Conservation (phyloP, 2,329 filamentous ascomycete genomes). For the Hansfordia pulvinata region DNA sequence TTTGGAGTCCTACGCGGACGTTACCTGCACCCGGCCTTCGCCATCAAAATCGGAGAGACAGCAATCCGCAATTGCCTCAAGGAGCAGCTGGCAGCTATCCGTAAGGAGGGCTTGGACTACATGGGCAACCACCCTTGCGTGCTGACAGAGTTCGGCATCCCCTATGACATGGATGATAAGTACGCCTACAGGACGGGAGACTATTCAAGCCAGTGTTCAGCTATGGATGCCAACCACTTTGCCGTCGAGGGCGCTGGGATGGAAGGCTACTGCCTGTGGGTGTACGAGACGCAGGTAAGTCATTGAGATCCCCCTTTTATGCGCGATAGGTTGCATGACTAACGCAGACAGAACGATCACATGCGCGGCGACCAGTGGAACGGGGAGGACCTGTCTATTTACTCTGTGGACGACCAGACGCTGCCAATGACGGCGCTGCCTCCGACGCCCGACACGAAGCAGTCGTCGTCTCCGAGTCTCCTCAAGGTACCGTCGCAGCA, state of each 20-base stretch:
- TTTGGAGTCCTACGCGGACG: slow-evolving; percentile 81
- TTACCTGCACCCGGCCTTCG: slow-evolving; percentile 81
- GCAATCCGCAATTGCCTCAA: slow-evolving; percentile 89
- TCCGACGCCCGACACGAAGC: slow-evolving; percentile 22
- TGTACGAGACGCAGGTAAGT: slow-evolving; percentile 60
- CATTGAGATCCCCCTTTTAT: background rate
- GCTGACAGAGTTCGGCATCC: slow-evolving; percentile 92
- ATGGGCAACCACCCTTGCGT: slow-evolving; percentile 83
- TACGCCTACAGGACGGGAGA: slow-evolving; percentile 91
- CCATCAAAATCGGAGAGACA: slow-evolving; percentile 81
- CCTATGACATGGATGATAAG: slow-evolving; percentile 97
- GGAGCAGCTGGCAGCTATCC: slow-evolving; percentile 72
- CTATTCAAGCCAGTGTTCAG: slow-evolving; percentile 81
- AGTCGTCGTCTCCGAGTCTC: slow-evolving; percentile 34
- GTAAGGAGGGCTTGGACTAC: slow-evolving; percentile 75
- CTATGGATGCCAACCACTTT: slow-evolving; percentile 93
- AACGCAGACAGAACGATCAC: slow-evolving; percentile 57
- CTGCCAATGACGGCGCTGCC: slow-evolving; percentile 38
- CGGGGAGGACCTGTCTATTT: slow-evolving; percentile 88
- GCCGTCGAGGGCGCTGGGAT: slow-evolving; percentile 73
- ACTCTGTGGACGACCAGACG: slow-evolving; percentile 66
- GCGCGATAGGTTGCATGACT: slow-evolving; percentile 8
- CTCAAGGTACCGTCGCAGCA: slow-evolving; percentile 20
- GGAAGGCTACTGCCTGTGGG: slow-evolving; percentile 82
- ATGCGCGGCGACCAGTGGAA: slow-evolving; percentile 92